Evolutionary conservation across 768 basidiomycete genomes (phyloP).

Genomic region (Collybia nuda): DNA sequence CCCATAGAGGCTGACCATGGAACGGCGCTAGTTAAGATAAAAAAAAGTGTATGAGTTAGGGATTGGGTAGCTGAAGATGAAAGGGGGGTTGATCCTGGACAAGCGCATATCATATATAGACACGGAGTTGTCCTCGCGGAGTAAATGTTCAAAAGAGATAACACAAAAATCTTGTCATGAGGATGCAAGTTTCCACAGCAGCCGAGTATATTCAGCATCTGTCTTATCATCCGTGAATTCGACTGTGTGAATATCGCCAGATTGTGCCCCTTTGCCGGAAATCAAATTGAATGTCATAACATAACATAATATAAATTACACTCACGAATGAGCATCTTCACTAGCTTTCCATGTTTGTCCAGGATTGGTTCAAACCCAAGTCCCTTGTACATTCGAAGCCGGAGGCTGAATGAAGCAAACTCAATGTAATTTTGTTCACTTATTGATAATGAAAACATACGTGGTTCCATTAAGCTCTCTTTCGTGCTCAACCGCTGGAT

Average conservation of each 20-base stretch:
- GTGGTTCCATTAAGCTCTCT: slow-evolving; percentile 65
- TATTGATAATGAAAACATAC: slow-evolving; percentile 38
- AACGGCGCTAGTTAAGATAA: too few relatives aligned
- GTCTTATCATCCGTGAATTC: slow-evolving; percentile 33
- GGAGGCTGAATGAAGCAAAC: slow-evolving; percentile 41
- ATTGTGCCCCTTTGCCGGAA: slow-evolving; percentile 40
- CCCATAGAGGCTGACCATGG: too few relatives aligned
- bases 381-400: slow-evolving; percentile 66
- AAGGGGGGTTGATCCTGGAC: too few relatives aligned
- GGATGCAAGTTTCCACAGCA: slow-evolving; percentile 44
- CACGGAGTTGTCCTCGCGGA: too few relatives aligned
- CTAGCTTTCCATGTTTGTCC: slow-evolving; percentile 46
- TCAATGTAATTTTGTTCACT: neutral
- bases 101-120: too few relatives aligned
- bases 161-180: slow-evolving; percentile 26
- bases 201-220: slow-evolving; percentile 35
- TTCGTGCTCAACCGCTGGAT: slow-evolving; percentile 72
- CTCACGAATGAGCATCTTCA: slow-evolving; percentile 72
- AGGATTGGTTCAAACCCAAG: slow-evolving; percentile 71
- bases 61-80: too few relatives aligned
- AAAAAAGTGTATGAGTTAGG: too few relatives aligned
- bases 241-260: slow-evolving; percentile 44
- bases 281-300: neutral
- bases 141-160: too few relatives aligned
- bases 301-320: slow-evolving; percentile 12